A percentile compares a stretch with the other conserved stretches of the same genome.
Conservation (phyloP, 768 basidiomycete species). For the Favolaschia claudopus region DNA sequence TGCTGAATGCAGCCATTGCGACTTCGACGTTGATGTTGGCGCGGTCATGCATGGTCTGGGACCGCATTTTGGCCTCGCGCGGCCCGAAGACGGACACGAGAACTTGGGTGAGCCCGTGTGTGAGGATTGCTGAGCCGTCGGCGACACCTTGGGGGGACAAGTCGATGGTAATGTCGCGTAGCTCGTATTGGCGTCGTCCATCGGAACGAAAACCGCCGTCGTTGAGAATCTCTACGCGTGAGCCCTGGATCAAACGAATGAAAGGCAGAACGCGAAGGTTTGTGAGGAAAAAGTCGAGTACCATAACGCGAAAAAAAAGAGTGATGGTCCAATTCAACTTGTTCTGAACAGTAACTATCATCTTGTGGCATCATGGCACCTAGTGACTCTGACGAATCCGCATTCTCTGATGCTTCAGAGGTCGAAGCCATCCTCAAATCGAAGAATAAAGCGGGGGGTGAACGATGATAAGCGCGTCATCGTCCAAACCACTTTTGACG, state of each 20-base stretch:
- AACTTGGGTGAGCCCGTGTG: conserved; percentile 92
- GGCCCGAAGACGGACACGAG: conserved; percentile 92
- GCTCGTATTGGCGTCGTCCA: conserved; percentile 90
- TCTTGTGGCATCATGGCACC: conserved; percentile 15
- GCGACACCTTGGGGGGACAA: conserved; percentile 77
- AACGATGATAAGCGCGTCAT: conserved; percentile 37
- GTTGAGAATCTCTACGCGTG: conserved; percentile 79
- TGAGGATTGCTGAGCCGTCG: conserved; percentile 85
- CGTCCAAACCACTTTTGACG: conserved; percentile 79
- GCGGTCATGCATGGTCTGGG: conserved; percentile 84
- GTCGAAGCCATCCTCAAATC: conserved; percentile 20
- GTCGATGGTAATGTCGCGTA: conserved; percentile 83
- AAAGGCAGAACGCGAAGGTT: conserved; percentile 10
- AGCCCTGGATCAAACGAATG: conserved; percentile 42
- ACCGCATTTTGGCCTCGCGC: conserved; percentile 83
- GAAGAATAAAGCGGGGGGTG: conserved; percentile 11
- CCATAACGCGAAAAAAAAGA: too few relatives aligned
- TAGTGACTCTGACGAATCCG: conserved; percentile 9
- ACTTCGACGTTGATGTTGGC: conserved; percentile 92
- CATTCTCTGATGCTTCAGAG: conserved; percentile 12
- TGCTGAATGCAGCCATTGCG: conserved; percentile 85
- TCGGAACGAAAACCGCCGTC: conserved; percentile 91
- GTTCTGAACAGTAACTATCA: too few relatives aligned
- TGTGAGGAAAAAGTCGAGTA: too few relatives aligned
- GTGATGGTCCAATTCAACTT: too few relatives aligned